These are phyloP conservation scores for Pistacia vera DNA, from an alignment of 345 rosid species.

Conservation along the genomic window DNA sequence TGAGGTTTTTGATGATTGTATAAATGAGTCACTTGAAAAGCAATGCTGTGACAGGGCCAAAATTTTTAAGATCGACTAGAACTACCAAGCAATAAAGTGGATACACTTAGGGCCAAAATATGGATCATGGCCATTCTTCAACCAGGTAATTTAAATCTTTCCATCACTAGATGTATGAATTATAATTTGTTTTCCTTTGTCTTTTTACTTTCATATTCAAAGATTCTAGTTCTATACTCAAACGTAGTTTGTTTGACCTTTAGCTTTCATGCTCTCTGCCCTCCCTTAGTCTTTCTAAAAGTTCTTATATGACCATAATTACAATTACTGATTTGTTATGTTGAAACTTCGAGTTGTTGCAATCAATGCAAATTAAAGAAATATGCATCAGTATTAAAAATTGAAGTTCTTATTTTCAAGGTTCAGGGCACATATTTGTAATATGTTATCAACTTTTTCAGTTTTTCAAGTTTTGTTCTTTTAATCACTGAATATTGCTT, in stretches of 20 bases:
- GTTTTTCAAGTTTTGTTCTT: background rate
- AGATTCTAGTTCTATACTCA: background rate
- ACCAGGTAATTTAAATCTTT: conserved; percentile 51
- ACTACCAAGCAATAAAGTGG: conserved; percentile 89
- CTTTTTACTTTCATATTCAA: background rate
- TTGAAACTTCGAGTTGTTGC: background rate
- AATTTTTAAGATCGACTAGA: conserved; percentile 70
- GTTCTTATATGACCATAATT: background rate
- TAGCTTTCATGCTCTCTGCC: background rate
- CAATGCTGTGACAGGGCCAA: conserved; percentile 64
- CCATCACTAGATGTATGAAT: background rate
- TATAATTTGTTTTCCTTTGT: background rate
- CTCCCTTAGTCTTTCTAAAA: background rate
- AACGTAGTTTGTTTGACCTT: background rate
- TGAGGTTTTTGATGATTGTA: conserved; percentile 6
- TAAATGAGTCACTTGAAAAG: conserved; percentile 4
- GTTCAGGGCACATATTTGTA: background rate
- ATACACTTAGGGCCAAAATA: conserved; percentile 77
- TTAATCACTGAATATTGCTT: background rate
- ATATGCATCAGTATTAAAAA: background rate
- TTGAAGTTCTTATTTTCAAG: background rate
- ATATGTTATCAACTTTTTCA: background rate
- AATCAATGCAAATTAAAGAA: background rate
- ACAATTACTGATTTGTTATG: background rate
- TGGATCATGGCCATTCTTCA: conserved; percentile 93